Percentiles rank a stretch among this genome's conserved stretches.
phyloP scores from a whole-genome alignment of 2,329 filamentous ascomycete genomes.

The Aspergillus fructus region DNA sequence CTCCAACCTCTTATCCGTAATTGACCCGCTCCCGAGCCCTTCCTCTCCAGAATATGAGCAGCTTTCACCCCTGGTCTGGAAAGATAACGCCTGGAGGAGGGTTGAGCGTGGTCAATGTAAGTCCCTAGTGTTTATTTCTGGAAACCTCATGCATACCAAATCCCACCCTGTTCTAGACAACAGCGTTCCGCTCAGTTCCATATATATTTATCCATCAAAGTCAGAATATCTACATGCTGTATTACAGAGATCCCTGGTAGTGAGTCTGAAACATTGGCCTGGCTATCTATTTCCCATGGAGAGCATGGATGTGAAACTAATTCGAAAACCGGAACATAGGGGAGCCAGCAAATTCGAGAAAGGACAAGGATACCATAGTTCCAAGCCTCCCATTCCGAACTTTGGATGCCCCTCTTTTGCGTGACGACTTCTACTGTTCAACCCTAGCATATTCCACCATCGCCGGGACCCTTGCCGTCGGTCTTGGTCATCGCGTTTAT shows the following conservation, averaged over 20 bases:
- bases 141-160: no score
- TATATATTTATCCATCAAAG: neutral
- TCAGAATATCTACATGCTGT: neutral
- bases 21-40: conserved; percentile 24
- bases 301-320: neutral
- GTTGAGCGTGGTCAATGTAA: conserved; percentile 33
- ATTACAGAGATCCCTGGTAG: neutral
- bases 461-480: conserved; percentile 76
- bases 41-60: conserved; percentile 29
- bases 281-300: neutral
- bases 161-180: no score
- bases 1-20: conserved; percentile 22
- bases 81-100: conserved; percentile 39
- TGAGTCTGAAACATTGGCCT: neutral
- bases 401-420: conserved; percentile 81
- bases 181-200: neutral
- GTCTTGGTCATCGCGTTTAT: conserved; percentile 75
- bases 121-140: conserved; percentile 15
- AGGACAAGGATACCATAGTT: conserved; percentile 47
- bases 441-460: conserved; percentile 79
- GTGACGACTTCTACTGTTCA: conserved; percentile 95
- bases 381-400: conserved; percentile 79
- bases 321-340: conserved; percentile 17
- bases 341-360: conserved; percentile 16
- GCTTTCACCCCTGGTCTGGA: conserved; percentile 38